Conservation (phyloP, 164 flowering plant species). For the Piper betle region DNA sequence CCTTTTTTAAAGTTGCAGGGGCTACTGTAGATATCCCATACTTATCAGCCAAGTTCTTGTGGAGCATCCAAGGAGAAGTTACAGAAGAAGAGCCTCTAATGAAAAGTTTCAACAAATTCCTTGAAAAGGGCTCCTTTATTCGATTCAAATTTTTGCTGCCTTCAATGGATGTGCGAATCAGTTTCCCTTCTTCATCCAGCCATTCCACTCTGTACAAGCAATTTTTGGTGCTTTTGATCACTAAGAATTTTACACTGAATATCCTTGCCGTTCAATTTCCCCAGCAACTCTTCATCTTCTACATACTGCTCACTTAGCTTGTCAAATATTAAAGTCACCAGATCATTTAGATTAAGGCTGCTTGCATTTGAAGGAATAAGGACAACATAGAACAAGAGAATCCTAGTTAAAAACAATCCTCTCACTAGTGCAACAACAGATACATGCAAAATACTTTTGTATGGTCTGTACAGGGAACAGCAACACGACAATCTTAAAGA, state of each 20-base stretch:
- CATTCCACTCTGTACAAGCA: conserved; percentile 6
- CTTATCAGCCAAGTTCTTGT: conserved; percentile 4
- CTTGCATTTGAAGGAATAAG: conserved; percentile 1
- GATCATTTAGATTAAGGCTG: conserved; percentile 5
- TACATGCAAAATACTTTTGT: not conserved
- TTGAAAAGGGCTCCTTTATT: conserved; percentile 9
- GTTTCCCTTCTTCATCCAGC: conserved; percentile 10
- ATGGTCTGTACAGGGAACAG: not conserved
- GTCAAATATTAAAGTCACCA: conserved; percentile 5
- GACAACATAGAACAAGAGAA: not conserved
- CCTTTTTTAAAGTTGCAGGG: conserved; percentile 4
- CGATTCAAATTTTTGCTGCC: conserved; percentile 3
- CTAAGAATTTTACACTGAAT: conserved; percentile 7
- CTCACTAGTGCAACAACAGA: not conserved
- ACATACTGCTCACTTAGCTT: conserved; percentile 3
- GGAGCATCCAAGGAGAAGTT: conserved; percentile 9
- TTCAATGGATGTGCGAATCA: conserved; percentile 6
- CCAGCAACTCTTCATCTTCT: conserved; percentile 12
- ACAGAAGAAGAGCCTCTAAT: conserved; percentile 7
- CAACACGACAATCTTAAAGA: not conserved
- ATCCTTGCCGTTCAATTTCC: conserved; percentile 1
- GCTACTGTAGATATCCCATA: conserved; percentile 7
- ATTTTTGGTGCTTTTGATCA: not conserved
- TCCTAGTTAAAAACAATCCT: not conserved
- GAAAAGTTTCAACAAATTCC: conserved; percentile 5